phyloP scores from a whole-genome alignment of 1,284 basidiomycete genomes.

The Ganoderma resinaceum region DNA sequence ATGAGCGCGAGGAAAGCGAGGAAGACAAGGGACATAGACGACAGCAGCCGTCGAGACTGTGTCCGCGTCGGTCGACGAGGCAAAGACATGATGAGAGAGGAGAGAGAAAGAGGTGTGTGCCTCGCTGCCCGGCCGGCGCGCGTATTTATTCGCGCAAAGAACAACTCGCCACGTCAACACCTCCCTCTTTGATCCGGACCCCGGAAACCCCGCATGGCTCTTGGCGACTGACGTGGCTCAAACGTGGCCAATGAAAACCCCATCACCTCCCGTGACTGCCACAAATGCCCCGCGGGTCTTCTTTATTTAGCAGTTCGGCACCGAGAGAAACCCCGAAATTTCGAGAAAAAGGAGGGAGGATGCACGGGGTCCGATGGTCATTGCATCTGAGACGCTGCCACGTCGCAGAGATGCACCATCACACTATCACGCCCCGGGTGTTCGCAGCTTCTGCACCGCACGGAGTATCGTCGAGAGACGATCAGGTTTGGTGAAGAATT shows the following conservation, averaged over 20 bases:
- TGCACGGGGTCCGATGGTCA: slow-evolving; percentile 20
- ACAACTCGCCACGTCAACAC: slow-evolving; percentile 35
- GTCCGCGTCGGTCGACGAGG: slow-evolving; percentile 59
- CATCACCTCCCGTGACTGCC: neutral
- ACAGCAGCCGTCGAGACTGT: slow-evolving; percentile 63
- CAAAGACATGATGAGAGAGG: slow-evolving; percentile 45
- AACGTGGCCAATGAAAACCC: neutral
- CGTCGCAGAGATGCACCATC: slow-evolving; percentile 23
- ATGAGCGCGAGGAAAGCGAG: slow-evolving; percentile 70
- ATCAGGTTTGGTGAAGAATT: slow-evolving; percentile 16
- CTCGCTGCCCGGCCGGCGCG: slow-evolving; percentile 14
- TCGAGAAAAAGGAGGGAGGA: slow-evolving; percentile 20
- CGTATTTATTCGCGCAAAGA: slow-evolving; percentile 22
- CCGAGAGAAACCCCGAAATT: slow-evolving; percentile 23
- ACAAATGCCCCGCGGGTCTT: too few species aligned
- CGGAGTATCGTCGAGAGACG: slow-evolving; percentile 19
- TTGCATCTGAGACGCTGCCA: slow-evolving; percentile 20
- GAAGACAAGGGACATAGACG: slow-evolving; percentile 70
- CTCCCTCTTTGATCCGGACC: slow-evolving; percentile 17
- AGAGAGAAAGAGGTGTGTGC: slow-evolving; percentile 24
- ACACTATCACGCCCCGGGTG: slow-evolving; percentile 10
- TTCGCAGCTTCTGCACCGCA: slow-evolving; percentile 21
- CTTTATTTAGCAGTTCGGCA: neutral
- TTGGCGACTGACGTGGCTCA: slow-evolving; percentile 23
- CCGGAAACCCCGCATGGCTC: slow-evolving; percentile 17